Conservation (phyloP, 2,329 filamentous ascomycete species). For the Cytospora leucostoma region DNA sequence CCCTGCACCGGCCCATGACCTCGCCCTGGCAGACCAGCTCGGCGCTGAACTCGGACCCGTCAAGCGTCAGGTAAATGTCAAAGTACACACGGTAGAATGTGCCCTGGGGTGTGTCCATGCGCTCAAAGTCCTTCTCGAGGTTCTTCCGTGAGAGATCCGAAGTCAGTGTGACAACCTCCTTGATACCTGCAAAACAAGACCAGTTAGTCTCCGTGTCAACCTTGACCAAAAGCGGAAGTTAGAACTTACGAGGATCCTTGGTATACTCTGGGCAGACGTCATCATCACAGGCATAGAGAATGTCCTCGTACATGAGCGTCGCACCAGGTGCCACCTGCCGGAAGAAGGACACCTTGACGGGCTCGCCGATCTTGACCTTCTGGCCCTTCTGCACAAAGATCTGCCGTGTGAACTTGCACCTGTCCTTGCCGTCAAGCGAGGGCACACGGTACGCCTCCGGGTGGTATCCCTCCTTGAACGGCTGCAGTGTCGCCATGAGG, state of each 20-base stretch:
- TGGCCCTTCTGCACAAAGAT: conserved; percentile 99
- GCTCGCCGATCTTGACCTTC: conserved; percentile 98
- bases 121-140: conserved; percentile 97
- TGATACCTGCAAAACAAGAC: conserved; percentile 71
- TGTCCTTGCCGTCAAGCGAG: conserved; percentile 92
- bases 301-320: conserved; percentile 99
- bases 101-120: conserved; percentile 98
- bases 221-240: background rate
- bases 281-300: conserved; percentile 95
- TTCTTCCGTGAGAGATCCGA: conserved; percentile 98
- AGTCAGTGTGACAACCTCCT: conserved; percentile 96
- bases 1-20: conserved; percentile 95
- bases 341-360: conserved; percentile 98
- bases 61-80: conserved; percentile 86
- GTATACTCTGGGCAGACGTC: conserved; percentile 98
- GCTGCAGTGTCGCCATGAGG: conserved; percentile 97
- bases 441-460: conserved; percentile 97
- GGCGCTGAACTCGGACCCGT: conserved; percentile 96
- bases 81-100: conserved; percentile 88
- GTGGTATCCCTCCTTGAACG: conserved; percentile 98
- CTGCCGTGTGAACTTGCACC: conserved; percentile 97
- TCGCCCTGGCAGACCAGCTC: conserved; percentile 99
- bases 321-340: conserved; percentile 95
- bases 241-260: conserved; percentile 92
- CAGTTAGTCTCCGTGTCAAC: conserved; percentile 22